Evolutionary conservation across 768 basidiomycete genomes (phyloP).

Genomic region (Suillus occidentalis): DNA sequence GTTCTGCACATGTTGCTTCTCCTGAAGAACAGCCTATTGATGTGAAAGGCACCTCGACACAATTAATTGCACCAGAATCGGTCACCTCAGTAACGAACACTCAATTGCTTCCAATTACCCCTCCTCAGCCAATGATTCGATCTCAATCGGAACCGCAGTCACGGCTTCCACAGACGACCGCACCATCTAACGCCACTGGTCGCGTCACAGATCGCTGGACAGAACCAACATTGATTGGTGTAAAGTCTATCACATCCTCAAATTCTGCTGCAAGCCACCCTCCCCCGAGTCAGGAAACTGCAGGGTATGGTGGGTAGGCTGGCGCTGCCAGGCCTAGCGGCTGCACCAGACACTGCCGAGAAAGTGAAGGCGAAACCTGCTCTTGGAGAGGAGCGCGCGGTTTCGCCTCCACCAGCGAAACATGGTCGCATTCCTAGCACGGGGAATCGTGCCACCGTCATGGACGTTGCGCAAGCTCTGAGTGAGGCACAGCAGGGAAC

Average conservation of each 20-base stretch:
- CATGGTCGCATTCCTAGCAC: constrained; percentile 65
- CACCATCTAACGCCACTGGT: constrained; percentile 13
- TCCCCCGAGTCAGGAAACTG: constrained; percentile 13
- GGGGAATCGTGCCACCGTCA: constrained; percentile 68
- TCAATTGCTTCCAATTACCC: constrained; percentile 6
- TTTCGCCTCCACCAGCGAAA: constrained; percentile 38
- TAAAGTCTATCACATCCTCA: constrained; percentile 22
- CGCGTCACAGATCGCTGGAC: constrained; percentile 34
- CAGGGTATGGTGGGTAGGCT: constrained; percentile 36
- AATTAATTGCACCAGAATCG: neutral
- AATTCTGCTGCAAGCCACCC: constrained; percentile 3
- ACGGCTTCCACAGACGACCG: constrained; percentile 8
- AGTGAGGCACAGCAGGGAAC: constrained; percentile 32
- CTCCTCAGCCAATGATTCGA: neutral
- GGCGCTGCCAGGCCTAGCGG: constrained; percentile 42
- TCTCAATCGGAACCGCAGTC: constrained; percentile 5
- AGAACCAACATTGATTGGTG: constrained; percentile 32
- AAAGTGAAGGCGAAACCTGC: constrained; percentile 21
- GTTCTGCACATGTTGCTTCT: constrained; percentile 17
- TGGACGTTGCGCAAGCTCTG: constrained; percentile 75
- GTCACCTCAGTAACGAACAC: neutral
- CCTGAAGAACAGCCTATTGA: neutral
- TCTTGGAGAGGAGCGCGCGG: constrained; percentile 12
- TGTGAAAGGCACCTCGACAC: neutral
- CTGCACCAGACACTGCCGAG: neutral